Base-by-base conservation (phyloP, 345 rosid genomes). In the Eucalyptus sp. region DNA sequence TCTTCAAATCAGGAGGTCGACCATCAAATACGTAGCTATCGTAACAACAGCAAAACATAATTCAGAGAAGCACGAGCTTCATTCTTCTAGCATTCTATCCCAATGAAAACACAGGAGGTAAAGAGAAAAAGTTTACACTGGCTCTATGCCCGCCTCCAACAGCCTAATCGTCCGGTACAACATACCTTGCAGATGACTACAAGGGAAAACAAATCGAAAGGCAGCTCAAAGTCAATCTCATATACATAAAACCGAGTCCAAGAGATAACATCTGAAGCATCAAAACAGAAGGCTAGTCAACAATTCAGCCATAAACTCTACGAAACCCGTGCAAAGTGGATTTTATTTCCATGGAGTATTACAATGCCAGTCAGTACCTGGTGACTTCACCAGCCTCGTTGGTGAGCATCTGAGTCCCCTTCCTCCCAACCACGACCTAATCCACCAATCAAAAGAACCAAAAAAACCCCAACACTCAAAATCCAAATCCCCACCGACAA, bases 331-430 rank as follows among this genome's bases (percentile, higher is more conserved):
- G 22, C 56, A 17, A 51, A 25, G 16, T 27, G 16, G 66, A 60
- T 60, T 60, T 56, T 60, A 25, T 60, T 37, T 50, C 3, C 8
- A 71, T 24, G 54, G 27, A 86, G 64, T 31, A 41, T 58, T 4
- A 27, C 66, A 5, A 60, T 27, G 66, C 33, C 20, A 7, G 37
- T 50, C 5, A 13, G 64, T 10, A 97, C 98, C 98, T 96, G 86
- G 99, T 97, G 91, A 97, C 97, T 94, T 96, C 98, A 60, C 98
- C 99, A 58, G 98, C 99, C 91, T 96, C 99, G 33, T 97, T 97
- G 14, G 98, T 95, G 71, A 97, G 94, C 97, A 94, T 95, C 86
- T 97, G 98, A 86, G 98, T 94, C 64, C 99, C 99, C 87, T 87
- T 93, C 92, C 99, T 94, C 51, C 99, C 99, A 31, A 97, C 96